A percentile compares a stretch with the other conserved stretches of the same genome.
Conservation (phyloP, 306 rosid genomes). For the Trifolium subterraneum region DNA sequence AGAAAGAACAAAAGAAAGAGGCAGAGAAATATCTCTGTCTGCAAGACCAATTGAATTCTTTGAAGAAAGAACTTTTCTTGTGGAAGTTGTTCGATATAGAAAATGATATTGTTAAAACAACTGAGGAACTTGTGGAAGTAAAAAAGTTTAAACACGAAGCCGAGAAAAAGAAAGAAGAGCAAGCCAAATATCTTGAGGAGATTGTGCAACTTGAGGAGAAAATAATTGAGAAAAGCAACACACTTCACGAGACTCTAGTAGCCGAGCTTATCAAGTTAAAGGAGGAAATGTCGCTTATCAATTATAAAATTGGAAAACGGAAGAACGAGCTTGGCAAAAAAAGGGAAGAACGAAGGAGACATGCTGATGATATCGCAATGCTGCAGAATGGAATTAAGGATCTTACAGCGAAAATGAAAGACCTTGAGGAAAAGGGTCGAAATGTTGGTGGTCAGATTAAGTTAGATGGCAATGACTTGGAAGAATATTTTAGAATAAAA, state of each 20-base stretch:
- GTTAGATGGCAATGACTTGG: background rate
- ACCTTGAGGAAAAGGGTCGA: background rate
- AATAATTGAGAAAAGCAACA: slow-evolving; percentile 72
- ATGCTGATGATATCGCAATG: background rate
- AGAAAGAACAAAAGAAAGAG: background rate
- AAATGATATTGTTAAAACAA: slow-evolving; percentile 64
- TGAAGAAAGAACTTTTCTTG: slow-evolving; percentile 76
- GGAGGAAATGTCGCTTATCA: background rate
- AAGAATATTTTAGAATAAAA: slow-evolving; percentile 41
- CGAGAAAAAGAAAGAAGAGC: slow-evolving; percentile 78
- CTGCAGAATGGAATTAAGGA: background rate
- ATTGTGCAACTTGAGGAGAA: slow-evolving; percentile 68
- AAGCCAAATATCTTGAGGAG: slow-evolving; percentile 72
- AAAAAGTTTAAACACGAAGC: slow-evolving; percentile 71
- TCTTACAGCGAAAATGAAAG: background rate
- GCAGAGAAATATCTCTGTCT: background rate
- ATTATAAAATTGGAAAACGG: too few relatives aligned
- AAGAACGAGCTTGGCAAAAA: background rate
- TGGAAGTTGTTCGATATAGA: slow-evolving; percentile 84
- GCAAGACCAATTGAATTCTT: slow-evolving; percentile 53
- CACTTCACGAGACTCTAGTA: slow-evolving; percentile 46
- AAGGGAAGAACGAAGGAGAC: background rate
- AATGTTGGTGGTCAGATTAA: background rate
- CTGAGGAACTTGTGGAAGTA: slow-evolving; percentile 77
- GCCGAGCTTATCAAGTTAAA: background rate